These are phyloP conservation scores for Aspergillus baeticus DNA, from an alignment of 495 filamentous ascomycete genomes.

Conservation along the genomic window DNA sequence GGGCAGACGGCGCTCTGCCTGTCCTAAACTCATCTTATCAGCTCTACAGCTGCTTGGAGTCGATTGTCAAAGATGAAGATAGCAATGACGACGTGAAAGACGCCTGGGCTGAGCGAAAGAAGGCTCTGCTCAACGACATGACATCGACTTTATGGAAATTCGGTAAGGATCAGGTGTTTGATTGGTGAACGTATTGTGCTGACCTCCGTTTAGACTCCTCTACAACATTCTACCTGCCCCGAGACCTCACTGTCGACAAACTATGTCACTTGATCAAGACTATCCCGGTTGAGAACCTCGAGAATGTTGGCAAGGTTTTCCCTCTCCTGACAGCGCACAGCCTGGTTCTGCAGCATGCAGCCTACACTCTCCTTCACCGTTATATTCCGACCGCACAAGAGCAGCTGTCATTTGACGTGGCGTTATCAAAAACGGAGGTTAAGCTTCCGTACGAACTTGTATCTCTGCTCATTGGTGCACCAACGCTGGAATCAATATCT, in stretches of 20 bases:
- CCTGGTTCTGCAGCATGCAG: slow-evolving; percentile 69
- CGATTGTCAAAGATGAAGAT: slow-evolving; percentile 56
- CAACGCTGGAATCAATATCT: slow-evolving; percentile 50
- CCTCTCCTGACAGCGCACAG: slow-evolving; percentile 75
- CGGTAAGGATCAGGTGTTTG: slow-evolving; percentile 29
- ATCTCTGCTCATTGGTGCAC: slow-evolving; percentile 59
- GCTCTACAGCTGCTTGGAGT: slow-evolving; percentile 61
- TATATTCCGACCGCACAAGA: slow-evolving; percentile 76
- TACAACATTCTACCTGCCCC: slow-evolving; percentile 58
- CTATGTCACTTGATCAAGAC: slow-evolving; percentile 62
- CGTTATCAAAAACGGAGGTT: slow-evolving; percentile 69
- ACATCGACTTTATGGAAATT: slow-evolving; percentile 48
- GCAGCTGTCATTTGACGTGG: slow-evolving; percentile 77
- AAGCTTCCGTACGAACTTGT: slow-evolving; percentile 68
- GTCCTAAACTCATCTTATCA: slow-evolving; percentile 68
- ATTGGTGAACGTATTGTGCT: slow-evolving; percentile 6
- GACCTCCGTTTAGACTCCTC: slow-evolving; percentile 35
- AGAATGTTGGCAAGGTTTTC: slow-evolving; percentile 62
- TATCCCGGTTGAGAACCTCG: slow-evolving; percentile 53
- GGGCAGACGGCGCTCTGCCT: slow-evolving; percentile 52
- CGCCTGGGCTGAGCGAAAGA: slow-evolving; percentile 55
- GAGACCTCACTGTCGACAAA: slow-evolving; percentile 68
- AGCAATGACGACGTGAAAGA: slow-evolving; percentile 87
- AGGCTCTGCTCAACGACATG: slow-evolving; percentile 52
- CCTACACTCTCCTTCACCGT: slow-evolving; percentile 76